Conservation (phyloP, 345 rosid genomes). For the sweet orange (Citrus sinensis) region DVS_A1.0 CM039168.1:6078001-6078500, state of each 20-base stretch:
- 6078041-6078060: conserved; percentile 94
- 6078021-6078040: conserved; percentile 80
- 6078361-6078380: not conserved
- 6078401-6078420: not conserved
- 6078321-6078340: not conserved
- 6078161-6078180: conserved; percentile 93
- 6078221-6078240: too few species aligned
- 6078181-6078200: conserved; percentile 84
- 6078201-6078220: conserved; percentile 75
- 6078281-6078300: not conserved
- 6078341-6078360: not conserved
- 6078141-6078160: conserved; percentile 69
- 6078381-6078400: not conserved
- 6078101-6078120: conserved; percentile 55
- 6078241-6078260: too few species aligned
- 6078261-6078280: not conserved
- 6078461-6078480: not conserved
- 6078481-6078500: not conserved
- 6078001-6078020: conserved; percentile 72
- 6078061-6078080: conserved; percentile 62
- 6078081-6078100: conserved; percentile 48
- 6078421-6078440: not conserved
- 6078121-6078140: conserved; percentile 85
- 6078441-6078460: not conserved
- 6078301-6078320: not conserved